phyloP scores from a whole-genome alignment of 148 eudicot genomes.

The Fagopyrum homotropicum region DNA sequence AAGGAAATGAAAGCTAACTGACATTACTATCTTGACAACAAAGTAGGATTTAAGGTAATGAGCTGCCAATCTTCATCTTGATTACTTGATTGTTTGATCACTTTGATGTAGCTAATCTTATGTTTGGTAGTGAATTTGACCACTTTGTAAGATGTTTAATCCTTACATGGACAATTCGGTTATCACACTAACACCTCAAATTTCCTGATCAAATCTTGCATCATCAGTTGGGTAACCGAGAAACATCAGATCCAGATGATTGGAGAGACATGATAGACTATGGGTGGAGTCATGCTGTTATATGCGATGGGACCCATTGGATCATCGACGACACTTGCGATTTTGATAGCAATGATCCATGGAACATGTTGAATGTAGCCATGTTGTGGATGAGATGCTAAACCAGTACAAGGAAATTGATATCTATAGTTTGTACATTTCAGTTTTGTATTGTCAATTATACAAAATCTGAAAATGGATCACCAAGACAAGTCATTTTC shows the following conservation, averaged over 20 bases:
- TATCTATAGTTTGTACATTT: constrained; percentile 78
- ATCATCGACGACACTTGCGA: constrained; percentile 50
- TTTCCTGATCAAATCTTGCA: too few relatives aligned
- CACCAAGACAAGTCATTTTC: constrained; percentile 30
- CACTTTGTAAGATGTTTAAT: neutral
- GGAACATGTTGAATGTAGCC: constrained; percentile 45
- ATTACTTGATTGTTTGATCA: neutral
- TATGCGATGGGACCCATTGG: constrained; percentile 77
- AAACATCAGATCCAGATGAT: constrained; percentile 81
- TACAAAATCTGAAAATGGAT: constrained; percentile 23
- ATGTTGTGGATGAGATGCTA: constrained; percentile 52
- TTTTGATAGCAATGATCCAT: constrained; percentile 53
- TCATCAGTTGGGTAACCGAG: constrained; percentile 86
- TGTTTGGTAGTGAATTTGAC: neutral
- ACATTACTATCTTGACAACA: constrained; percentile 80
- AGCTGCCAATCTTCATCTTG: neutral
- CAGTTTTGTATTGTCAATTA: constrained; percentile 46
- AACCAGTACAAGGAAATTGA: constrained; percentile 73
- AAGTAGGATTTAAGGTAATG: constrained; percentile 87
- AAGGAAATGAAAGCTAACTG: constrained; percentile 91
- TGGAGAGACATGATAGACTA: constrained; percentile 89
- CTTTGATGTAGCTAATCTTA: neutral
- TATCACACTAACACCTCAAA: too few relatives aligned
- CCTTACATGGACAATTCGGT: neutral
- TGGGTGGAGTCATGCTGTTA: constrained; percentile 94